These are phyloP conservation scores for Salvia rosmarinus DNA, from an alignment of 257 asterid species.

Conservation along the genomic window DNA sequence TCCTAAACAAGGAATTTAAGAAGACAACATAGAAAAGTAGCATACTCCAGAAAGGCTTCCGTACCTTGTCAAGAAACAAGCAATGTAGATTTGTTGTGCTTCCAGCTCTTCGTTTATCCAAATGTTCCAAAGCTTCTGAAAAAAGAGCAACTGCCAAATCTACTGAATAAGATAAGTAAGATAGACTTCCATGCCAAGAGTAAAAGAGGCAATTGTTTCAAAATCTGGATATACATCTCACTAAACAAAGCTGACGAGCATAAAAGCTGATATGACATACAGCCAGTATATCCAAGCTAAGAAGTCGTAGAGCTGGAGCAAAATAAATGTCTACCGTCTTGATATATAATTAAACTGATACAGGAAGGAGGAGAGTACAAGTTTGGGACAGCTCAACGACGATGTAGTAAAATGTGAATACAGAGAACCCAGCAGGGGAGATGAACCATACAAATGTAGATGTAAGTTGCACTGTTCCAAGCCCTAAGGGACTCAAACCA, in stretches of 20 bases:
- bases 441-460: slow-evolving; percentile 78
- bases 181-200: neutral
- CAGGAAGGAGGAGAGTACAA: slow-evolving; percentile 28
- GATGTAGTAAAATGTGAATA: slow-evolving; percentile 53
- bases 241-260: neutral
- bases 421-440: slow-evolving; percentile 96
- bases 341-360: slow-evolving; percentile 27
- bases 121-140: neutral
- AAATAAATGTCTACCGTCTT: slow-evolving; percentile 11
- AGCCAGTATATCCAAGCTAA: neutral
- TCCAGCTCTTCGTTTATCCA: neutral
- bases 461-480: slow-evolving; percentile 93
- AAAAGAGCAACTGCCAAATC: neutral
- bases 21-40: neutral
- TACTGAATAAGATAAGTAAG: neutral
- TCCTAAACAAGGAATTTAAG: slow-evolving; percentile 18
- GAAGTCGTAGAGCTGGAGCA: slow-evolving; percentile 1
- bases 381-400: slow-evolving; percentile 38
- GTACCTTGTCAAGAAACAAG: slow-evolving; percentile 8
- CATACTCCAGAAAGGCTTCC: neutral
- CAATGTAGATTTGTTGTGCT: neutral
- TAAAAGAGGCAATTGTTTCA: neutral
- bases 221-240: neutral
- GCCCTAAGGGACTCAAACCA: slow-evolving; percentile 87
- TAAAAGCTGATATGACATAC: neutral